Conservation (phyloP, 805 yeast genomes). For the Ogataea neopini region DNA sequence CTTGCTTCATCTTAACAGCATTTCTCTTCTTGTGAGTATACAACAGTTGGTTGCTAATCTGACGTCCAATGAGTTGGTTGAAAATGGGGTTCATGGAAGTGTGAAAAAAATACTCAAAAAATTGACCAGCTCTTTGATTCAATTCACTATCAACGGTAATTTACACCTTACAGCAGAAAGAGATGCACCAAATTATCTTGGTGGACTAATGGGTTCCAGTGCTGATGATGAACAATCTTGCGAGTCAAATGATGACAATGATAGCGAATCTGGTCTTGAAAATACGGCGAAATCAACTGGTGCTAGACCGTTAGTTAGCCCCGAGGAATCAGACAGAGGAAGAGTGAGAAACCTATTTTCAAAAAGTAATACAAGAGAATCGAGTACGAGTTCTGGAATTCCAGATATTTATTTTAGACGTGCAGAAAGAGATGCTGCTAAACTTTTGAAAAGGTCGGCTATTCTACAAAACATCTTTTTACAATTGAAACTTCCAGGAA, state of each 20-base stretch:
- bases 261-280: conserved; percentile 1
- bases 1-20: conserved; percentile 50
- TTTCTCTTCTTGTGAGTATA: conserved; percentile 53
- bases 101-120: conserved; percentile 52
- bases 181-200: conserved; percentile 26
- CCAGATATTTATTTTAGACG: conserved; percentile 22
- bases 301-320: background rate
- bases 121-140: conserved; percentile 56
- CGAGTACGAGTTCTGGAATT: conserved; percentile 11
- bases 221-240: conserved; percentile 20
- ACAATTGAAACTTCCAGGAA: conserved; percentile 16
- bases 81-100: conserved; percentile 46
- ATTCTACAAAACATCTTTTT: conserved; percentile 19
- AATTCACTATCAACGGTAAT: conserved; percentile 63
- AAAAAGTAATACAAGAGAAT: background rate
- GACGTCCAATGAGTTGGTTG: conserved; percentile 49
- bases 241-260: conserved; percentile 2
- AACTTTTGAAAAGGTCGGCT: conserved; percentile 22
- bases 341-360: background rate
- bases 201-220: conserved; percentile 18
- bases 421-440: conserved; percentile 26
- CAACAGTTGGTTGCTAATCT: conserved; percentile 58
- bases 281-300: background rate
- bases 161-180: conserved; percentile 49
- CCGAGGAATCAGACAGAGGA: conserved; percentile 2